Conservation (phyloP, 2,329 filamentous ascomycete genomes). For the Sporothrix sp. region DNA sequence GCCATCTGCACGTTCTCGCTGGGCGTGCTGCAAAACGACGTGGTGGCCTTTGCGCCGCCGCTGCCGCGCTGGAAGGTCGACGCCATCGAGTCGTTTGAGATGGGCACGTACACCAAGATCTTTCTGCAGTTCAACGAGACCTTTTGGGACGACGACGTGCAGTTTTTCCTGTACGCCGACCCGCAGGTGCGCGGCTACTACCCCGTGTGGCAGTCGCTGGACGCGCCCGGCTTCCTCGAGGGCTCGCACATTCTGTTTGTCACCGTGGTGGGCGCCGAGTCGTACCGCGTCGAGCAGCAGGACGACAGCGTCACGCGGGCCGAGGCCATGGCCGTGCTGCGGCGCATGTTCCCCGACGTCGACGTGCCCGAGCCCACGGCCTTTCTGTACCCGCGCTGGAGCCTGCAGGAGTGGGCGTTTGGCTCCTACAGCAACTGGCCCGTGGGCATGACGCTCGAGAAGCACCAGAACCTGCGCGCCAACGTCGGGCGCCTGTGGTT, state of each 20-base stretch:
- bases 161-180: slow-evolving; percentile 7
- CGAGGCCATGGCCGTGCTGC: slow-evolving; percentile 4
- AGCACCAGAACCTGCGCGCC: slow-evolving; percentile 7
- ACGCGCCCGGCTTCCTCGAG: slow-evolving; percentile 1
- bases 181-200: slow-evolving; percentile 2
- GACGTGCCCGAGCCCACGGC: neutral
- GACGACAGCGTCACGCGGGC: neutral
- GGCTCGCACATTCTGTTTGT: slow-evolving; percentile 6
- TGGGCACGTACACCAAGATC: slow-evolving; percentile 11
- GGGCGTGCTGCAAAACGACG: slow-evolving; percentile 7
- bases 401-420: neutral
- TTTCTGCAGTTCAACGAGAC: slow-evolving; percentile 11
- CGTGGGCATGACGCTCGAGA: slow-evolving; percentile 6
- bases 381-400: slow-evolving; percentile 5
- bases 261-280: neutral
- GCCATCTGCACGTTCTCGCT: slow-evolving; percentile 11
- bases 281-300: slow-evolving; percentile 8
- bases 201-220: slow-evolving; percentile 4
- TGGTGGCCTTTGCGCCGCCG: neutral
- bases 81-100: slow-evolving; percentile 7
- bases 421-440: slow-evolving; percentile 10
- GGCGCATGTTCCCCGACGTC: slow-evolving; percentile 5
- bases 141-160: slow-evolving; percentile 1
- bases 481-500: slow-evolving; percentile 8
- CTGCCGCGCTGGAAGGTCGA: slow-evolving; percentile 6